Conservation (phyloP, 495 filamentous ascomycete genomes). For the Lasiosphaeris hirsuta region DNA sequence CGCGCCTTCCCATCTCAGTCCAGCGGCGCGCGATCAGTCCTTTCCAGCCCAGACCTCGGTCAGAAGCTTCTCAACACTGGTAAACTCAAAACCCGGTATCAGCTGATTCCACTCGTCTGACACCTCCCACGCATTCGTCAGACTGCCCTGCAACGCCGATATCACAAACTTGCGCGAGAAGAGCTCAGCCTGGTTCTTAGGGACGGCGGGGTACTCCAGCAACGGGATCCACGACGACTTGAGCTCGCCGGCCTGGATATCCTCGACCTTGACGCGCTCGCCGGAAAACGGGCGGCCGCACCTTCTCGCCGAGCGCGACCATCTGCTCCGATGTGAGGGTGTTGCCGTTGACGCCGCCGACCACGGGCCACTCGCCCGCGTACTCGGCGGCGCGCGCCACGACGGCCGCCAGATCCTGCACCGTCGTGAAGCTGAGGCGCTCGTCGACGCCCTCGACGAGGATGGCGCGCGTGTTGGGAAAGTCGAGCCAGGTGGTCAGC, state of each 20-base stretch:
- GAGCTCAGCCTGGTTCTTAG: constrained; percentile 33
- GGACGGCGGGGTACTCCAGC: constrained; percentile 38
- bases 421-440: constrained; percentile 44
- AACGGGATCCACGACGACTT: constrained; percentile 42
- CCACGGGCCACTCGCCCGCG: constrained; percentile 53
- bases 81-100: constrained; percentile 51
- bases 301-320: constrained; percentile 43
- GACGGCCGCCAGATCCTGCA: constrained; percentile 46
- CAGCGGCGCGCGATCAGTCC: neutral
- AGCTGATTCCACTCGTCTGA: constrained; percentile 51
- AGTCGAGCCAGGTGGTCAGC: constrained; percentile 41
- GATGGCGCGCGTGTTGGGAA: constrained; percentile 47
- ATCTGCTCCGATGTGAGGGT: constrained; percentile 40
- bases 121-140: constrained; percentile 29
- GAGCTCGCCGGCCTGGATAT: constrained; percentile 42
- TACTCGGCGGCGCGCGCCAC: constrained; percentile 52
- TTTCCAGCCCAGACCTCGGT: constrained; percentile 14
- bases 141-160: constrained; percentile 26
- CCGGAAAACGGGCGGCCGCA: constrained; percentile 48
- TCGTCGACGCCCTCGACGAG: constrained; percentile 48
- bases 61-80: constrained; percentile 44
- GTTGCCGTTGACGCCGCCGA: constrained; percentile 52
- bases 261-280: constrained; percentile 41
- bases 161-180: constrained; percentile 36
- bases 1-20: too few species aligned